Conservation (phyloP, 2,329 filamentous ascomycete genomes). For the Ploettnerulaceae sp. region DNA sequence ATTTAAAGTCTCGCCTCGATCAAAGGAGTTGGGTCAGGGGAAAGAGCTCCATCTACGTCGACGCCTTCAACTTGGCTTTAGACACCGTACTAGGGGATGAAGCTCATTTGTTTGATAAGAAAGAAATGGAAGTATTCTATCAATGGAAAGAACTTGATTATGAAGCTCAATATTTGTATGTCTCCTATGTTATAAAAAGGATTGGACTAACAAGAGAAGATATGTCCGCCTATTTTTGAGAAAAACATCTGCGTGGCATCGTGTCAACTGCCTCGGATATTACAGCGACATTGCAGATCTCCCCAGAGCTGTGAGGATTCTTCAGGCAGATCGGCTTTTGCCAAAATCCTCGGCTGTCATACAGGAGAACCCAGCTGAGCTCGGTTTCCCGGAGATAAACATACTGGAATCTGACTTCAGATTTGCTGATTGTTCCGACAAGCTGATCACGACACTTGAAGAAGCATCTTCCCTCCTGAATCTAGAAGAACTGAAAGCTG, state of each 20-base stretch:
- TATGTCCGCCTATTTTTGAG: slow-evolving; percentile 91
- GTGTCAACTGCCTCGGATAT: slow-evolving; percentile 71
- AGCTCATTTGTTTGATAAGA: slow-evolving; percentile 76
- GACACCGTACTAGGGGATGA: slow-evolving; percentile 89
- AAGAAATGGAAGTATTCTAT: slow-evolving; percentile 71
- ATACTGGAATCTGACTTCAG: slow-evolving; percentile 55
- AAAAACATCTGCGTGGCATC: slow-evolving; percentile 89
- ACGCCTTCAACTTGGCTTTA: slow-evolving; percentile 91
- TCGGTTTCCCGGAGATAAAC: slow-evolving; percentile 42
- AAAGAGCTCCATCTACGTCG: slow-evolving; percentile 88
- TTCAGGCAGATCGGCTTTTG: slow-evolving; percentile 56
- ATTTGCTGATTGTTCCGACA: slow-evolving; percentile 75
- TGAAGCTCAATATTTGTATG: slow-evolving; percentile 85
- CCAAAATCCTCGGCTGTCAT: slow-evolving; percentile 37
- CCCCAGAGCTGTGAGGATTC: slow-evolving; percentile 54
- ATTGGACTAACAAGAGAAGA: slow-evolving; percentile 40
- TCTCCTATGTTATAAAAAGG: background rate
- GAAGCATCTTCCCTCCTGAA: slow-evolving; percentile 77
- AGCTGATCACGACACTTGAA: slow-evolving; percentile 70
- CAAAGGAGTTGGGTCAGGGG: slow-evolving; percentile 66
- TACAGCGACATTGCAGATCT: slow-evolving; percentile 78
- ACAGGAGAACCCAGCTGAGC: slow-evolving; percentile 40
- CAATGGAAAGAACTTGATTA: slow-evolving; percentile 72
- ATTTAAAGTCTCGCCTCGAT: slow-evolving; percentile 46
- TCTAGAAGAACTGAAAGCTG: slow-evolving; percentile 78